A percentile compares a stretch with the other conserved stretches of the same genome.
Conservation (phyloP, 2,329 filamentous ascomycete genomes). For the Penicillium sumatraense region DNA sequence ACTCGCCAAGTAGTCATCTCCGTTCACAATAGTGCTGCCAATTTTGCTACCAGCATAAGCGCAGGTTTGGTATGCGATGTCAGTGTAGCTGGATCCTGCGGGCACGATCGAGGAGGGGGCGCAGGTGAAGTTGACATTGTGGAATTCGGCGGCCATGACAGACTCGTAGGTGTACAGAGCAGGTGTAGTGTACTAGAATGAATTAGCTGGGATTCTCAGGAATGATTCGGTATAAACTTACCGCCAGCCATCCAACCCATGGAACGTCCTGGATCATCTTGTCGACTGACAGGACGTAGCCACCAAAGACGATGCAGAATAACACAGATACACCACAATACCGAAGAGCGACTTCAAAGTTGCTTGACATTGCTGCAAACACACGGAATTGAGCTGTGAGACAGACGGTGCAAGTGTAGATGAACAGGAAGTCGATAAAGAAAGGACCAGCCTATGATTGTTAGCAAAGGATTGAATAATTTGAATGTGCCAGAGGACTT, state of each 20-base stretch:
- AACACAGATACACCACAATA: conserved; percentile 64
- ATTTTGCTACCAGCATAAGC: conserved; percentile 58
- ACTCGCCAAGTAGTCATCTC: conserved; percentile 57
- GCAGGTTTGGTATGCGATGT: conserved; percentile 62
- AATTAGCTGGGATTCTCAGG: no score
- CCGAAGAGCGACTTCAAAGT: conserved; percentile 66
- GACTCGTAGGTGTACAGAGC: conserved; percentile 65
- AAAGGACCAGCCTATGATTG: conserved; percentile 59
- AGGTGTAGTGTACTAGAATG: conserved; percentile 51
- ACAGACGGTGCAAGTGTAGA: conserved; percentile 62
- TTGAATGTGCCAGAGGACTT: no score
- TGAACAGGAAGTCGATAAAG: conserved; percentile 65
- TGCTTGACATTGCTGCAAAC: conserved; percentile 62
- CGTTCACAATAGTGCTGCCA: conserved; percentile 55
- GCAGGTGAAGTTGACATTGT: conserved; percentile 59
- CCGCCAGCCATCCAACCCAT: conserved; percentile 64
- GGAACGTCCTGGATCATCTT: conserved; percentile 60
- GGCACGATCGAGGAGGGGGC: conserved; percentile 60
- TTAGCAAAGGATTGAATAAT: neutral
- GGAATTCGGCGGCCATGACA: conserved; percentile 67
- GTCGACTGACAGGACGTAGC: conserved; percentile 65
- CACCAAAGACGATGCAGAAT: conserved; percentile 63
- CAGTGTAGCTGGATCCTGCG: conserved; percentile 54
- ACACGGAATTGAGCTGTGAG: conserved; percentile 66
- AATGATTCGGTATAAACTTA: conserved; percentile 16